Evolutionary conservation across 306 rosid species (phyloP), one percentile per base, ranked within the genome.

Genomic region (Cyamopsis tetragonoloba): DNA sequence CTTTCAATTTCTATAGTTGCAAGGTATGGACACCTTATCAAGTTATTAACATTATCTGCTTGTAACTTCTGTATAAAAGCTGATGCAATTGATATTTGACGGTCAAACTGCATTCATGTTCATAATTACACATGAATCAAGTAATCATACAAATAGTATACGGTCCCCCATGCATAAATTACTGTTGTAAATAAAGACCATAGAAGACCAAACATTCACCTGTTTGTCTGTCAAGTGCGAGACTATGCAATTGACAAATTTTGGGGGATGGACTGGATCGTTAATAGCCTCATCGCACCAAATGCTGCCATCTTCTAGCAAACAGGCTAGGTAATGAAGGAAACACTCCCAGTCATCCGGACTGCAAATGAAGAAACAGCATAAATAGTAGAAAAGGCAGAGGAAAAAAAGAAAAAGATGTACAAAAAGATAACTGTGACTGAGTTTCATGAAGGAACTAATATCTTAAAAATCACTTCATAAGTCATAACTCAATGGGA

Each of bases 341-440:
- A 91, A 88, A 79, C 88, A 77, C 78, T 88, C 86, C 99, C 99
- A 95, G 73, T 95, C 99, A 79, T 95, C 97, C 75, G 96, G 95
- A 80, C 99, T 95, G 96, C 85, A 85, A 31, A 79, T 51, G 75
- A 79, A 76, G 61, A 68, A 75, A 70, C 67, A 74, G 42, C 22
- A 68, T 80, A 53, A 88, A 55, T 28, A 38, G 39, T 66, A 64
- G 51, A 66, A 79, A 74, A 53, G 53, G 27, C 1, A 24, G 23
- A 32, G 18, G 13, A 19, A 15, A 32, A 56, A 17, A 42, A 30
- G 46, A 11, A n/a, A 43, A 44, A 50, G 17, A 59, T 5, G 5
- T 3, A 13, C 13, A 43, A 4, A 54, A 67, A 30, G 1, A 37
- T 37, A 31, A 53, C 18, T 23, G 24, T 32, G 13, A 27, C 59